Evolutionary conservation across 2,329 filamentous ascomycete genomes (phyloP).

Genomic region (Pezicula radicicola): DNA sequence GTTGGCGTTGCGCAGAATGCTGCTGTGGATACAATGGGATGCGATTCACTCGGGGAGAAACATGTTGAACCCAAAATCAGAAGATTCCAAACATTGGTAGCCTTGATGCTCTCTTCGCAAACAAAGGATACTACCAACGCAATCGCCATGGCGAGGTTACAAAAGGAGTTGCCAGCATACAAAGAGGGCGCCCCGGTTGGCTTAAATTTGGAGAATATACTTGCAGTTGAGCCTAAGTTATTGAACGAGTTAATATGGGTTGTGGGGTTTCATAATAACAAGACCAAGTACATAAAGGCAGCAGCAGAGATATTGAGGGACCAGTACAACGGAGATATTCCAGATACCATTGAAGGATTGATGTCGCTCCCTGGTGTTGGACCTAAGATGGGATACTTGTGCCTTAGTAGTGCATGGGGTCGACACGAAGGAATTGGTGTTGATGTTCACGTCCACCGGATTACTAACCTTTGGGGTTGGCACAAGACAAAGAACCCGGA

Average conservation of each 20-base stretch:
- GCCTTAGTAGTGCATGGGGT: conserved; percentile 68
- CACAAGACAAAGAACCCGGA: conserved; percentile 62
- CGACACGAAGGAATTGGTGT: conserved; percentile 53
- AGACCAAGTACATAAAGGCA: conserved; percentile 68
- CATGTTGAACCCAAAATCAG: conserved; percentile 46
- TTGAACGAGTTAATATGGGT: conserved; percentile 64
- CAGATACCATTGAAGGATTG: conserved; percentile 60
- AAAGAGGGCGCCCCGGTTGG: conserved; percentile 32
- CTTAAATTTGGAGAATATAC: conserved; percentile 61
- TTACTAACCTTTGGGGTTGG: conserved; percentile 75
- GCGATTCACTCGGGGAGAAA: conserved; percentile 68
- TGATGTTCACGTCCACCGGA: conserved; percentile 73
- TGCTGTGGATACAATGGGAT: conserved; percentile 97
- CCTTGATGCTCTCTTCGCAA: conserved; percentile 70
- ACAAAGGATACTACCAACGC: conserved; percentile 74
- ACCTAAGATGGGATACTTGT: conserved; percentile 74
- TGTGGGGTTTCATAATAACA: conserved; percentile 75
- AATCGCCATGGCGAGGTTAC: conserved; percentile 62
- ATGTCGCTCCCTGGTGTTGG: conserved; percentile 66
- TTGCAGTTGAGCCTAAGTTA: conserved; percentile 53
- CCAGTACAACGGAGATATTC: conserved; percentile 61
- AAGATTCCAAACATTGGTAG: conserved; percentile 65
- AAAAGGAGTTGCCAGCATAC: conserved; percentile 51
- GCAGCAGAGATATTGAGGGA: conserved; percentile 60
- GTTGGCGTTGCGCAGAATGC: conserved; percentile 62